Base-by-base conservation (phyloP, 345 rosid genomes). In the Citrus sinensis region DNA sequence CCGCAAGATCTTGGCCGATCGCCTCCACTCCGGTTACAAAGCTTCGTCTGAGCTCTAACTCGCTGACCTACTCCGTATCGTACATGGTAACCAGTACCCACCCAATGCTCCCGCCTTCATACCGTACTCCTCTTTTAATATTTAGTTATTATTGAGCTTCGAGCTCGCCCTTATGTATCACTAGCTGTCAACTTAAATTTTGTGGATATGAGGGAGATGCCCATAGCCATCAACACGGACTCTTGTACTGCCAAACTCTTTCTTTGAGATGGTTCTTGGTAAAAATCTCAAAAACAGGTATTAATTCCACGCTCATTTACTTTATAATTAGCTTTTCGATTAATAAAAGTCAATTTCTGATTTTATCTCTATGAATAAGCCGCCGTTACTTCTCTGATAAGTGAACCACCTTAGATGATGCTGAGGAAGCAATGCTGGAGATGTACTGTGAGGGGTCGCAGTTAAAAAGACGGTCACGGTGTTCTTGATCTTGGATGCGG, bases 401-500 rank as follows among this genome's bases (percentile, higher is more conserved):
- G 74, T 81, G 87, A 54, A 87, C 29, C 67, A 86, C 85, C 75
- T 83, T 93, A 73, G 95, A 92, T 76, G 97, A 92, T 64, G 98
- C 99, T 56, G 98, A 95, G 86, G 79, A 88, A 82, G 89, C 89
- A 27, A 90, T 85, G 93, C 34, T 92, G 86, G 91, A 90, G 83
- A 74, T 92, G 6, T 93, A 91, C 59, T 91, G 98, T 67, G 79
- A 88, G 86, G 89, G 93, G 80, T 85, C 94, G 17, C 79, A 87
- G 35, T 34, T 34, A 34, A 34, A 34, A 34, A 34, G 35, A 34
- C 35, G 93, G 81, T 85, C 94, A 14, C 79, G 86, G 70, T 76
- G 98, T 6, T 69, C 93, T 95, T 79, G 98, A 93, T 78, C 83
- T 91, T 46, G 98, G 98, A 46, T 93, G 97, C 78, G 98, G 98